Percentiles rank a stretch among this genome's conserved stretches.
phyloP scores from a whole-genome alignment of 805 yeast genomes.

The Wickerhamomyces bisporus region DNA sequence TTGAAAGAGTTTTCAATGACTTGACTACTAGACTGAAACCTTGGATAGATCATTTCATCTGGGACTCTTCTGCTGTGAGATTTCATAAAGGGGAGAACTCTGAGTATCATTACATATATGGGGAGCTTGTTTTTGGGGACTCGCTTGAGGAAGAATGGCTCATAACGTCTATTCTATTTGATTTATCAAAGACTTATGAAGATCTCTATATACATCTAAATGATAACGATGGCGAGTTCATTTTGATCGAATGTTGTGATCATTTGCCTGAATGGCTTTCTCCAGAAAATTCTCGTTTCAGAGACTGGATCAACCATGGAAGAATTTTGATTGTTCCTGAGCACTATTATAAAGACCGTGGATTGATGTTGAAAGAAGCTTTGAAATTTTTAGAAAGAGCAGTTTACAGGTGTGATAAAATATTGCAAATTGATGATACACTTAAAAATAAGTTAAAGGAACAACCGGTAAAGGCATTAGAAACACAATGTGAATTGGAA shows the following conservation, averaged over 20 bases:
- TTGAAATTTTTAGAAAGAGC: constrained; percentile 34
- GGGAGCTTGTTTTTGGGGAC: constrained; percentile 40
- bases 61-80: constrained; percentile 29
- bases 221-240: constrained; percentile 54
- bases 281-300: constrained; percentile 41
- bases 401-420: constrained; percentile 29
- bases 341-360: constrained; percentile 28
- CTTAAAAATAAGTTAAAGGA: constrained; percentile 14
- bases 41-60: constrained; percentile 37
- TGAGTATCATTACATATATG: constrained; percentile 22
- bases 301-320: constrained; percentile 48
- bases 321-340: constrained; percentile 36
- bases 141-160: constrained; percentile 41
- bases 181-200: constrained; percentile 28
- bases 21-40: constrained; percentile 25
- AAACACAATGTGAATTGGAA: constrained; percentile 15
- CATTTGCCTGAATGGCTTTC: constrained; percentile 42
- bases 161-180: constrained; percentile 33
- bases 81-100: constrained; percentile 3
- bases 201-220: constrained; percentile 39
- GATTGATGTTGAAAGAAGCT: constrained; percentile 35
- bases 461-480: constrained; percentile 28
- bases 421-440: constrained; percentile 17
- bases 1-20: constrained; percentile 15
- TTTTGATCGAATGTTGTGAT: constrained; percentile 46